Evolutionary conservation across 345 rosid species (phyloP).

Genomic region (Nasturtium officinale): DNA sequence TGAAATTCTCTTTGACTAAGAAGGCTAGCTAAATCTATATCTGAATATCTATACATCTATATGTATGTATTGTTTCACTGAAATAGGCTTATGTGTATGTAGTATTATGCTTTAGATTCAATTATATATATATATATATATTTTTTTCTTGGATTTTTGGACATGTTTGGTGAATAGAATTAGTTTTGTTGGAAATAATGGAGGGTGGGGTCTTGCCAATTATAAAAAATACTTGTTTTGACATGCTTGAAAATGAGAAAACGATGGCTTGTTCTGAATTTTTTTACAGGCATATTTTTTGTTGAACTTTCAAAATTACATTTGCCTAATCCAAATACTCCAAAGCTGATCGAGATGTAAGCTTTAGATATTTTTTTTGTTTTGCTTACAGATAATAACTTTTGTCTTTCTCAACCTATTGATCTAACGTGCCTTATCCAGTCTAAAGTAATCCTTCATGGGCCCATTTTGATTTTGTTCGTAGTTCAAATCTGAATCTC

Average conservation of each 20-base stretch:
- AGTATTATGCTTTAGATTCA: constrained; percentile 21
- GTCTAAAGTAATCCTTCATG: constrained; percentile 33
- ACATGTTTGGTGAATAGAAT: constrained; percentile 33
- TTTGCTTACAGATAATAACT: constrained; percentile 22
- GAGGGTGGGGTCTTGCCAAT: constrained; percentile 47
- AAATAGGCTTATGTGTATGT: constrained; percentile 7
- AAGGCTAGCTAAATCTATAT: constrained; percentile 3
- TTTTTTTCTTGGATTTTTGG: constrained; percentile 2
- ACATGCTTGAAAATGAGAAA: constrained; percentile 42
- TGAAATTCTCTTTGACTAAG: constrained; percentile 26
- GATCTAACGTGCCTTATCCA: constrained; percentile 40
- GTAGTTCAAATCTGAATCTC: constrained; percentile 23
- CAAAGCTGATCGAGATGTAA: constrained; percentile 31
- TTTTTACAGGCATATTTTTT: constrained; percentile 44
- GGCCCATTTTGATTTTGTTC: constrained; percentile 42
- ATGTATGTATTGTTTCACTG: neutral
- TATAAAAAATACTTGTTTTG: constrained; percentile 24
- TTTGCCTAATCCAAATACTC: constrained; percentile 28
- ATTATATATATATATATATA: neutral
- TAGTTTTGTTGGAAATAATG: constrained; percentile 34
- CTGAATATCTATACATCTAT: neutral
- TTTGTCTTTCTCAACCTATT: constrained; percentile 30
- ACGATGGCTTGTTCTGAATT: constrained; percentile 35
- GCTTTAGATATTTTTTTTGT: constrained; percentile 12
- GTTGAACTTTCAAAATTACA: constrained; percentile 20